Conservation (phyloP, 73 alveolate genomes). For the Symbiodinium natans region DNA sequence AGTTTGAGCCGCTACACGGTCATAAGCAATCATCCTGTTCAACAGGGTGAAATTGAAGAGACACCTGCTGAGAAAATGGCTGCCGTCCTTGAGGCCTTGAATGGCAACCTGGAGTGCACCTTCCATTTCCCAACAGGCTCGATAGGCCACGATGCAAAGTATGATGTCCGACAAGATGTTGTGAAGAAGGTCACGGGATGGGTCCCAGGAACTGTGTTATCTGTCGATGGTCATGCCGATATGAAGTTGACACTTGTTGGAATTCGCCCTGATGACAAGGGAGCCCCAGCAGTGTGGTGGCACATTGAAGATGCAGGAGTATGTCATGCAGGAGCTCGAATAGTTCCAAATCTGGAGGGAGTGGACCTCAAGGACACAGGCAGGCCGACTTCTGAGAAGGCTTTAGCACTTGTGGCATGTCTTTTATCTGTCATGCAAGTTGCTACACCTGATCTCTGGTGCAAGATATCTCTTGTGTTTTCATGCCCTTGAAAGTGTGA, state of each 20-base stretch:
- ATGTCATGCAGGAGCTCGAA: background rate
- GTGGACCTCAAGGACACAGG: too few relatives aligned
- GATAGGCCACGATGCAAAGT: background rate
- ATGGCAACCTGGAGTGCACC: background rate
- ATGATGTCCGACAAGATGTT: conserved; percentile 19
- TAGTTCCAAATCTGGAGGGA: background rate
- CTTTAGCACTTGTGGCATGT: too few relatives aligned
- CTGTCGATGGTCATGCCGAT: background rate
- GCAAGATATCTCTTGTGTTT: too few relatives aligned
- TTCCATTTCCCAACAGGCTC: background rate
- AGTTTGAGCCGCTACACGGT: background rate
- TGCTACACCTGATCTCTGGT: too few relatives aligned
- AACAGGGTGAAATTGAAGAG: background rate
- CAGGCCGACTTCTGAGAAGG: too few relatives aligned
- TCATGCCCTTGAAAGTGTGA: too few relatives aligned
- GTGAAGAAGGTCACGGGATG: conserved; percentile 1
- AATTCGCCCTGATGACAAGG: too few relatives aligned
- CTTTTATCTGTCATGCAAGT: too few relatives aligned
- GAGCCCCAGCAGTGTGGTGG: background rate
- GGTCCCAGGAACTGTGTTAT: background rate
- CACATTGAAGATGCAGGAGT: background rate
- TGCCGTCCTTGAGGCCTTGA: background rate
- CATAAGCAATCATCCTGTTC: background rate
- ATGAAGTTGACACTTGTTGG: background rate
- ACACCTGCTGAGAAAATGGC: background rate